Conservation (phyloP, 2,329 filamentous ascomycete genomes). For the Cercospora sp. region DNA sequence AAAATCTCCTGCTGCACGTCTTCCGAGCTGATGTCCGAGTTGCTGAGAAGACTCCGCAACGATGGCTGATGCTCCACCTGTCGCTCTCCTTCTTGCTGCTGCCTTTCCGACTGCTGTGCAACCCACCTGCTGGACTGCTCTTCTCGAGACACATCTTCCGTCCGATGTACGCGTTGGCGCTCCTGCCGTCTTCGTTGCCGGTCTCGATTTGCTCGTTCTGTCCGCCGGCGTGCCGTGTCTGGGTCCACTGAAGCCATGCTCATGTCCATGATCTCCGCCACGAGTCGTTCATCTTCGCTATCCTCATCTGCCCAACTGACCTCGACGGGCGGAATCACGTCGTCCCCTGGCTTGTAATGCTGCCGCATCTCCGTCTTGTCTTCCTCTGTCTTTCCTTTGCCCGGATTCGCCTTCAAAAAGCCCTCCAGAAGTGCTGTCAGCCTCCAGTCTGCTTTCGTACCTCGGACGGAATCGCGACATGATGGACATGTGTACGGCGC, state of each 20-base stretch:
- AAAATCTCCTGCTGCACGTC: slow-evolving; percentile 87
- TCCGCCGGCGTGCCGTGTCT: slow-evolving; percentile 30
- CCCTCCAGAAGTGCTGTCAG: slow-evolving; percentile 89
- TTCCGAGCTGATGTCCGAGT: slow-evolving; percentile 71
- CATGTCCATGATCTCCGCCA: slow-evolving; percentile 70
- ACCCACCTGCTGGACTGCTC: slow-evolving; percentile 20
- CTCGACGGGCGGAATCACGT: slow-evolving; percentile 66
- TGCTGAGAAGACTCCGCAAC: slow-evolving; percentile 77
- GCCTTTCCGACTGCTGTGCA: slow-evolving; percentile 19
- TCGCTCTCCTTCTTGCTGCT: slow-evolving; percentile 29
- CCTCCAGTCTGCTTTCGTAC: slow-evolving; percentile 85
- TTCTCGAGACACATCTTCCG: slow-evolving; percentile 14
- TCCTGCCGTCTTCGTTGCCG: slow-evolving; percentile 23
- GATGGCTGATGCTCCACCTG: slow-evolving; percentile 85
- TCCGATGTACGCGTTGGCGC: slow-evolving; percentile 13
- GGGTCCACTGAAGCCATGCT: slow-evolving; percentile 66
- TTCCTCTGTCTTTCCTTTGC: slow-evolving; percentile 64
- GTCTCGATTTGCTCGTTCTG: slow-evolving; percentile 24
- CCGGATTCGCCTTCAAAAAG: slow-evolving; percentile 77
- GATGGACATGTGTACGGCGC: slow-evolving; percentile 83
- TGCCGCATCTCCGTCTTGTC: slow-evolving; percentile 75
- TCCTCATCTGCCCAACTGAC: slow-evolving; percentile 55
- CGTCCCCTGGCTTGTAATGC: slow-evolving; percentile 79
- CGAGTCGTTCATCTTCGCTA: slow-evolving; percentile 63
- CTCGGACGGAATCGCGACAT: slow-evolving; percentile 82